A percentile compares a stretch with the other conserved stretches of the same genome.
phyloP scores from a whole-genome alignment of 2,329 filamentous ascomycete species.

The Trichophyton rubrum region DNA sequence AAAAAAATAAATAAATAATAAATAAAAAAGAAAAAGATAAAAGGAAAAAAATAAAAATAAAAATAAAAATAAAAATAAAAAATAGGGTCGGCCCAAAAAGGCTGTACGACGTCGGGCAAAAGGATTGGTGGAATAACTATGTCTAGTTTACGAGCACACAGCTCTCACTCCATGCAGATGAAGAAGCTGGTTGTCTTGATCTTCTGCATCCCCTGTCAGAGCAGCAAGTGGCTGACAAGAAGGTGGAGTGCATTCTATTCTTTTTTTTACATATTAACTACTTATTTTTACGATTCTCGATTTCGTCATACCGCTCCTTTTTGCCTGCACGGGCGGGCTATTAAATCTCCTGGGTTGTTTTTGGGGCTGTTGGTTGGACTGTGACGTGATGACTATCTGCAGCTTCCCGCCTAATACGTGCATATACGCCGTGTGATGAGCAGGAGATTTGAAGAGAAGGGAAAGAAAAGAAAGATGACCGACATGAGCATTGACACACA shows the following conservation, averaged over 20 bases:
- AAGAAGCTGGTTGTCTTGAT: too few relatives aligned
- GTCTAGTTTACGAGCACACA: neutral
- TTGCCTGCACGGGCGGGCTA: slow-evolving; percentile 1
- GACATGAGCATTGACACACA: neutral
- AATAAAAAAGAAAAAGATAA: neutral
- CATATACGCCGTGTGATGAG: slow-evolving; percentile 2
- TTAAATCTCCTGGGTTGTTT: neutral
- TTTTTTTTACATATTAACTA: neutral
- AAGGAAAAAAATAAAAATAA: neutral
- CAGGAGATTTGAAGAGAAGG: neutral
- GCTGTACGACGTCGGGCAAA: slow-evolving; percentile 1
- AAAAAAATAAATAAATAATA: slow-evolving; percentile 1
- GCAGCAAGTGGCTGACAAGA: neutral
- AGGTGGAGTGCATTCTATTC: neutral
- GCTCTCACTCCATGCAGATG: neutral
- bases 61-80: slow-evolving; percentile 1
- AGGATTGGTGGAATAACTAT: neutral
- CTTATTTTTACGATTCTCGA: neutral
- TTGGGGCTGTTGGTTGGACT: neutral
- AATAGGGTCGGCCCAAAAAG: slow-evolving; percentile 1
- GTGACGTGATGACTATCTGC: slow-evolving; percentile 3
- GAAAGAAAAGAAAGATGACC: neutral
- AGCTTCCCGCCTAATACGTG: slow-evolving; percentile 5
- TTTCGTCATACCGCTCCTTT: slow-evolving; percentile 6
- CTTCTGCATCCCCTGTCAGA: neutral